phyloP scores from a whole-genome alignment of 805 yeast genomes.

The Zygosaccharomyces pseudorouxii region DNA sequence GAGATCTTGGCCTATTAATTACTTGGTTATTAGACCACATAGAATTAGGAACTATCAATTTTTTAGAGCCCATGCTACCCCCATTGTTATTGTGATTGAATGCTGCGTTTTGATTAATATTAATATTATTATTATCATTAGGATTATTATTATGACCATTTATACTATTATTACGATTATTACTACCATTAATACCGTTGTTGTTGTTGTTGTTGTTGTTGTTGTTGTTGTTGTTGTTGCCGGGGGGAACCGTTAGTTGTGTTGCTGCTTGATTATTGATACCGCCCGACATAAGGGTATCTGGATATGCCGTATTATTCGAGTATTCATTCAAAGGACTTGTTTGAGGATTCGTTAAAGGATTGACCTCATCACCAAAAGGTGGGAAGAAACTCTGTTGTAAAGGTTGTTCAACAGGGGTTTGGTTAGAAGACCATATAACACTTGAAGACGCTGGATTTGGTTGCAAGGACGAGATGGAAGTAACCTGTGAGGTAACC shows the following conservation, averaged over 20 bases:
- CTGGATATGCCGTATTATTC: conserved; percentile 21
- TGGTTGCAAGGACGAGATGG: conserved; percentile 27
- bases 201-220: background rate
- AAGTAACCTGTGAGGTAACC: conserved; percentile 35
- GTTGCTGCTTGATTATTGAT: background rate
- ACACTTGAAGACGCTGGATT: conserved; percentile 22
- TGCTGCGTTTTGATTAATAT: conserved; percentile 4
- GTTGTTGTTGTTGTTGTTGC: background rate
- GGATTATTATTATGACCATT: conserved; percentile 9
- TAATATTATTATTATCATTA: conserved; percentile 4
- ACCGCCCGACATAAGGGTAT: conserved; percentile 14
- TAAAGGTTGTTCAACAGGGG: conserved; percentile 16
- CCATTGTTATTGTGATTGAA: conserved; percentile 5
- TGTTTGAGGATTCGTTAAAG: conserved; percentile 9
- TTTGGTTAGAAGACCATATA: conserved; percentile 26
- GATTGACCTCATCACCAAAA: conserved; percentile 3
- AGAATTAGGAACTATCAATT: conserved; percentile 16
- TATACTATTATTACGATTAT: conserved; percentile 10
- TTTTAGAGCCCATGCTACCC: conserved; percentile 14
- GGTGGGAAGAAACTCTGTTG: conserved; percentile 20
- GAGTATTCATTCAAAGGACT: conserved; percentile 22
- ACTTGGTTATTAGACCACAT: conserved; percentile 17
- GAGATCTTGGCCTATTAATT: conserved; percentile 28
- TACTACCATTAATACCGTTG: conserved; percentile 1
- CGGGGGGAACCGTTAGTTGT: conserved; percentile 2